Percentiles rank a stretch among this genome's conserved stretches.
Evolutionary conservation across 2,329 filamentous ascomycete species (phyloP).

Genomic region (Diaporthe velutina): DNA sequence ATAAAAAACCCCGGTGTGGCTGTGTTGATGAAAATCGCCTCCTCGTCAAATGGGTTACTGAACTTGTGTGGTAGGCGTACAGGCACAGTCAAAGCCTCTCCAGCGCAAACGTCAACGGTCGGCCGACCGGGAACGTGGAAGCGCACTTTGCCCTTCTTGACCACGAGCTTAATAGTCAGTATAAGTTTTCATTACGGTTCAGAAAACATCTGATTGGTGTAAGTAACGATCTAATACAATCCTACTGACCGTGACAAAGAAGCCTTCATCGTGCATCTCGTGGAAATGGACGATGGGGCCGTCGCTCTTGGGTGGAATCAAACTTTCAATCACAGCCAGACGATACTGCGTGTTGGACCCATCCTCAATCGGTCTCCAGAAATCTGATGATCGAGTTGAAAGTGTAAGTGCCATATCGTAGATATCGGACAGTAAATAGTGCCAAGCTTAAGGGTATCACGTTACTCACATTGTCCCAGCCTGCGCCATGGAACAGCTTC

Average conservation of each 20-base stretch:
- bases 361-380: constrained; percentile 15
- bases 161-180: not conserved
- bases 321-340: constrained; percentile 4
- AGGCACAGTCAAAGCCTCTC: constrained; percentile 6
- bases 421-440: no score
- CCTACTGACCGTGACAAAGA: constrained; percentile 7
- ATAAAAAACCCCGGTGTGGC: constrained; percentile 7
- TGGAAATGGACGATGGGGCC: constrained; percentile 9
- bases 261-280: constrained; percentile 16
- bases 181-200: not conserved
- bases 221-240: not conserved
- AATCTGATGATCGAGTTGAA: not conserved
- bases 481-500: constrained; percentile 5
- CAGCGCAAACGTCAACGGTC: not conserved
- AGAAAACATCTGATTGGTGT: not conserved
- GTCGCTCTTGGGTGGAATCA: constrained; percentile 1
- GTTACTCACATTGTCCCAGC: constrained; percentile 7
- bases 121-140: constrained; percentile 10
- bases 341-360: constrained; percentile 11
- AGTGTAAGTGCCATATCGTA: not conserved
- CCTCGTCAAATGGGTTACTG: constrained; percentile 12
- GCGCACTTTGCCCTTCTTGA: not conserved
- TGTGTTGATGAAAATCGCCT: constrained; percentile 10
- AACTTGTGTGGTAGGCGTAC: constrained; percentile 17
- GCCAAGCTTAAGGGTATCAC: not conserved